Conservation (phyloP, 805 yeast genomes). For the Schizosaccharomyces lindneri region DNA sequence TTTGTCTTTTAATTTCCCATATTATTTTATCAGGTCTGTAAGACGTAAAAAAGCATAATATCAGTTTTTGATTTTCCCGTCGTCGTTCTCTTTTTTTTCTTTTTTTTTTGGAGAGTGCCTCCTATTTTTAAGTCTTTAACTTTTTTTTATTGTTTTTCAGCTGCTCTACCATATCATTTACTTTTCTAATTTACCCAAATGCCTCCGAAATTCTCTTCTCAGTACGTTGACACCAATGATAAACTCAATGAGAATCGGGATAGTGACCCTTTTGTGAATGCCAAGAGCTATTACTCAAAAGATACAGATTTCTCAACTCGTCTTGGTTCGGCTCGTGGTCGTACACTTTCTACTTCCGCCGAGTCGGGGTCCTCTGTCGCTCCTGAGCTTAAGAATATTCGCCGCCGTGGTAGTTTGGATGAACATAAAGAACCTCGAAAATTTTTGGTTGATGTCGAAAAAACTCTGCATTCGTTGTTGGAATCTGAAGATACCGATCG, state of each 20-base stretch:
- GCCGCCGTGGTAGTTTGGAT: background rate
- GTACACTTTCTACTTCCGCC: background rate
- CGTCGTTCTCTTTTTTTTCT: no score
- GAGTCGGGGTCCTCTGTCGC: background rate
- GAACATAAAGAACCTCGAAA: slow-evolving; percentile 13
- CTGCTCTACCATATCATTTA: no score
- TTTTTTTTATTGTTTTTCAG: no score
- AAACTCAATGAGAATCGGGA: background rate
- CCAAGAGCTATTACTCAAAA: background rate
- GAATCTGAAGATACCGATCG: slow-evolving; percentile 64
- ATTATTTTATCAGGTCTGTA: no score
- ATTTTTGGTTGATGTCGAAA: slow-evolving; percentile 55
- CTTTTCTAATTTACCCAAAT: background rate
- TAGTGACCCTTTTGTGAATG: background rate
- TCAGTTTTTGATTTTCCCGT: no score
- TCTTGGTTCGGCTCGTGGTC: background rate
- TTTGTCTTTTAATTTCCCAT: no score
- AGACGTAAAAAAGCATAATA: no score
- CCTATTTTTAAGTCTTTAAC: no score
- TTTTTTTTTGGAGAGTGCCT: no score
- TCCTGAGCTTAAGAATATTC: background rate
- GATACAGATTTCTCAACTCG: background rate
- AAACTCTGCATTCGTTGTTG: slow-evolving; percentile 42
- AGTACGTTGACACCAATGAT: background rate
- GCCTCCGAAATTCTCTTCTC: background rate